phyloP scores from a whole-genome alignment of 2,329 filamentous ascomycete species.

The Septoria linicola region DNA sequence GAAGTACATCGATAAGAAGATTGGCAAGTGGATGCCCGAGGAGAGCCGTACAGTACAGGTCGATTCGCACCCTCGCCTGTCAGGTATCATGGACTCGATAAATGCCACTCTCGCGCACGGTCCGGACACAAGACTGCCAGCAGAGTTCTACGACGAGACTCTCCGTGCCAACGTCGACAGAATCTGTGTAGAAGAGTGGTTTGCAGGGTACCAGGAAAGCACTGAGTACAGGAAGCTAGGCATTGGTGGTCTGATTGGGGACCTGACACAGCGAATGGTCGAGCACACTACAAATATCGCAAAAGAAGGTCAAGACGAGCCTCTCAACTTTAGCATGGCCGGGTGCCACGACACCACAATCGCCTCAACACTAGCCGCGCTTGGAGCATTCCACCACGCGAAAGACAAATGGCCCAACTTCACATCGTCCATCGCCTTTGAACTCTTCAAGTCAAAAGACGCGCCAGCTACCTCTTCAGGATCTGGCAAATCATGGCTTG shows the following conservation, averaged over 20 bases:
- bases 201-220: slow-evolving; percentile 77
- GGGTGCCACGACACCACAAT: slow-evolving; percentile 95
- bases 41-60: slow-evolving; percentile 68
- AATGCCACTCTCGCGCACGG: slow-evolving; percentile 87
- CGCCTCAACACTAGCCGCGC: slow-evolving; percentile 70
- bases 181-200: slow-evolving; percentile 90
- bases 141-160: slow-evolving; percentile 81
- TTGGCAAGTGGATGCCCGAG: slow-evolving; percentile 83
- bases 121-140: slow-evolving; percentile 71
- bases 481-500: slow-evolving; percentile 33
- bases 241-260: slow-evolving; percentile 80
- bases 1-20: slow-evolving; percentile 72
- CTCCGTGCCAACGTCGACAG: slow-evolving; percentile 66
- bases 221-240: slow-evolving; percentile 85
- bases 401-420: slow-evolving; percentile 82
- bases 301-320: slow-evolving; percentile 44
- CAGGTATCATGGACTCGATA: slow-evolving; percentile 90
- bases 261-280: slow-evolving; percentile 63
- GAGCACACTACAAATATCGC: slow-evolving; percentile 41
- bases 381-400: slow-evolving; percentile 71
- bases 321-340: slow-evolving; percentile 72
- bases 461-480: slow-evolving; percentile 25
- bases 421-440: slow-evolving; percentile 86
- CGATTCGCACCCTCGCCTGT: slow-evolving; percentile 78
- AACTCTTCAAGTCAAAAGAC: slow-evolving; percentile 68